phyloP scores from a whole-genome alignment of 2,329 filamentous ascomycete genomes.

The Xylaria sp. region DNA sequence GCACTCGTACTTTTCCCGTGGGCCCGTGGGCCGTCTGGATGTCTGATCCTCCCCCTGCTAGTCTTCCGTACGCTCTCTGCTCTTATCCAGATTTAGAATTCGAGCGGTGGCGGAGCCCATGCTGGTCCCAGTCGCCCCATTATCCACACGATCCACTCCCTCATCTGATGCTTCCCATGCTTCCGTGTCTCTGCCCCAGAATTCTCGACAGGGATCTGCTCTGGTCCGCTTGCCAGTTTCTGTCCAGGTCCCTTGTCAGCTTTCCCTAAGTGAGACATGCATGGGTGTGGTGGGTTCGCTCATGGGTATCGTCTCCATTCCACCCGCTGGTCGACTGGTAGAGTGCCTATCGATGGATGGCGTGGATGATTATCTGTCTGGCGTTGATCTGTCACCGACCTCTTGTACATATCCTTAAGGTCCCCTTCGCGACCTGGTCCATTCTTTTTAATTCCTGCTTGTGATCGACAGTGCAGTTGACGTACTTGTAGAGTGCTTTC shows the following conservation, averaged over 20 bases:
- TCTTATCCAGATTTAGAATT: constrained; percentile 32
- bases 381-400: constrained; percentile 36
- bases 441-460: constrained; percentile 29
- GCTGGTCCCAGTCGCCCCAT: constrained; percentile 20
- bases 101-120: constrained; percentile 31
- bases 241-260: constrained; percentile 37
- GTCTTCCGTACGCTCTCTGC: neutral
- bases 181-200: constrained; percentile 40
- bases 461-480: constrained; percentile 35
- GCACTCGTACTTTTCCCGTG: too few relatives aligned
- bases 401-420: constrained; percentile 33
- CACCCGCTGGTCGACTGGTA: constrained; percentile 30
- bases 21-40: neutral
- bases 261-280: constrained; percentile 48
- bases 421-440: constrained; percentile 32
- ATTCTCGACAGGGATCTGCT: constrained; percentile 34
- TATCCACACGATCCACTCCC: constrained; percentile 27
- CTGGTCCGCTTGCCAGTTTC: constrained; percentile 23
- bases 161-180: constrained; percentile 41
- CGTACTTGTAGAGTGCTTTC: constrained; percentile 29
- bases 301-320: constrained; percentile 31
- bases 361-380: constrained; percentile 32
- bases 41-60: constrained; percentile 4
- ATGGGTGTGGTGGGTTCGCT: constrained; percentile 30
- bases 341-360: constrained; percentile 37